phyloP scores from a whole-genome alignment of 78 protist species.

The Isochrysis galbana region DNA sequence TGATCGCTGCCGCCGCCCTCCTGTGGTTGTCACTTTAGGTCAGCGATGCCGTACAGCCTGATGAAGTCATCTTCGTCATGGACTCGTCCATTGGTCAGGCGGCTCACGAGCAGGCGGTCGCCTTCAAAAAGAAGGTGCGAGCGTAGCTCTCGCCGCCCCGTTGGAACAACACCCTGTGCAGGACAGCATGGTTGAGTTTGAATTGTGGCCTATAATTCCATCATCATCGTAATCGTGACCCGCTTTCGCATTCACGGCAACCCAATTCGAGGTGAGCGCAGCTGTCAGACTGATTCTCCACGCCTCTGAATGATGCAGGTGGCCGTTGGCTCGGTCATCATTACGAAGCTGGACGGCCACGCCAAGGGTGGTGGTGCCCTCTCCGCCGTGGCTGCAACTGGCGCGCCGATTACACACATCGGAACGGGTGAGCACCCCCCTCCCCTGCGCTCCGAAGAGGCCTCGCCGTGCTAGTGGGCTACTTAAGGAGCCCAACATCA shows the following conservation, averaged over 20 bases:
- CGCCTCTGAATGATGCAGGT: constrained; percentile 57
- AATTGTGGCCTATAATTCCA: no score
- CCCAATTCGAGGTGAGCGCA: no score
- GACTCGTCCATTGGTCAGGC: constrained; percentile 89
- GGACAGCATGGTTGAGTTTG: no score
- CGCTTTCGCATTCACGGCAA: no score
- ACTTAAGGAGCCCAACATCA: no score
- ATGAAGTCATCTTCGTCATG: constrained; percentile 94
- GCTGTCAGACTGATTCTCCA: neutral
- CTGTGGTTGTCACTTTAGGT: no score
- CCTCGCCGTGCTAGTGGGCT: no score
- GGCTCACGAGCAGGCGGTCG: constrained; percentile 35
- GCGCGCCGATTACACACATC: constrained; percentile 33
- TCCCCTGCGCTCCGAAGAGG: neutral
- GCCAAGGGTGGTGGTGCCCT: constrained; percentile 99
- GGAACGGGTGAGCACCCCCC: neutral
- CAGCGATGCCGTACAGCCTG: no score
- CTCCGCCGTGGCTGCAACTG: constrained; percentile 66
- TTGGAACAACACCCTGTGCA: no score
- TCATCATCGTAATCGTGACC: no score
- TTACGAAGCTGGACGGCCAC: constrained; percentile 98
- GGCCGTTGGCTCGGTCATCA: constrained; percentile 91
- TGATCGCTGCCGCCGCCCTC: no score
- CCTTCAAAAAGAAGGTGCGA: constrained; percentile 3
- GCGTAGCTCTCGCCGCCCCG: no score